Percentiles rank a stretch among this genome's conserved stretches.
Conservation (phyloP, 768 basidiomycete species). For the Boletellus ananas region DNA sequence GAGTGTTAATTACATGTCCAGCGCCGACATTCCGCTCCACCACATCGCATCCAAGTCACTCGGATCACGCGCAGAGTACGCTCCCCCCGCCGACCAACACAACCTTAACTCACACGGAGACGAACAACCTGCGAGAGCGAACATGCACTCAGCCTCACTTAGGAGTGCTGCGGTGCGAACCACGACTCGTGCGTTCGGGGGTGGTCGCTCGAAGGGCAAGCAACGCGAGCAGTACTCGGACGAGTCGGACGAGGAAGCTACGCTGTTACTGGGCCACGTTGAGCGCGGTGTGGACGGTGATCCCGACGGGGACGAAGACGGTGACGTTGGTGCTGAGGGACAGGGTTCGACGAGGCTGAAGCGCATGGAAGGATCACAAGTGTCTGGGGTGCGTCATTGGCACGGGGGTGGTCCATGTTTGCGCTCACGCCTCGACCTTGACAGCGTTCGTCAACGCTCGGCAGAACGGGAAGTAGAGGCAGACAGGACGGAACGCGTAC, state of each 20-base stretch:
- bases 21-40: slow-evolving; percentile 68
- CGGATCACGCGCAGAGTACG: slow-evolving; percentile 42
- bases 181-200: slow-evolving; percentile 12
- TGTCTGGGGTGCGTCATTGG: slow-evolving; percentile 13
- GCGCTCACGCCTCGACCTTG: neutral
- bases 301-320: slow-evolving; percentile 36
- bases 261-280: slow-evolving; percentile 39
- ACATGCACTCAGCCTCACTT: slow-evolving; percentile 31
- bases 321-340: slow-evolving; percentile 33
- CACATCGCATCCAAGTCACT: slow-evolving; percentile 48
- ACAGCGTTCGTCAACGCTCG: slow-evolving; percentile 23
- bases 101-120: slow-evolving; percentile 20
- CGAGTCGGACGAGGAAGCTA: slow-evolving; percentile 61
- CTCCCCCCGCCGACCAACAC: slow-evolving; percentile 36
- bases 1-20: slow-evolving; percentile 23
- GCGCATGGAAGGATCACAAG: slow-evolving; percentile 24
- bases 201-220: slow-evolving; percentile 28
- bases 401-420: neutral
- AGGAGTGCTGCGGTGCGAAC: slow-evolving; percentile 33
- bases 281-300: slow-evolving; percentile 35
- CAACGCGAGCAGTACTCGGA: slow-evolving; percentile 57
- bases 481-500: slow-evolving; percentile 71
- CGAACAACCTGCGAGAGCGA: slow-evolving; percentile 10
- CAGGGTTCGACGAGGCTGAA: slow-evolving; percentile 25
- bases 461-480: slow-evolving; percentile 8